Evolutionary conservation across 768 basidiomycete genomes (phyloP).

Genomic region (Tylopilus intermedius): DNA sequence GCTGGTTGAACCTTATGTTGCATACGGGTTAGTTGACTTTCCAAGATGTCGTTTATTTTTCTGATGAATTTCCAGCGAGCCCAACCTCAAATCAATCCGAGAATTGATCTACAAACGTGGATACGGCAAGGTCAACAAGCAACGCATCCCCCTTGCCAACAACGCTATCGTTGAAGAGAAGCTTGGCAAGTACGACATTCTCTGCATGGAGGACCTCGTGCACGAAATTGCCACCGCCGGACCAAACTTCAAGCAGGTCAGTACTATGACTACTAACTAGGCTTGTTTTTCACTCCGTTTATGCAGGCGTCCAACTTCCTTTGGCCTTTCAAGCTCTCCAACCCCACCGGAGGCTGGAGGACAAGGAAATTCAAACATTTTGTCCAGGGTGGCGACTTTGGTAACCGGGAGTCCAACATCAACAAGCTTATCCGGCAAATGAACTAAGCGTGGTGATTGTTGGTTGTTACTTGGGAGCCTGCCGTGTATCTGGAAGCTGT

Average conservation of each 20-base stretch:
- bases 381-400: constrained; percentile 95
- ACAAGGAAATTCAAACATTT: constrained; percentile 96
- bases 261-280: constrained; percentile 20
- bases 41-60: not conserved
- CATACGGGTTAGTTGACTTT: constrained; percentile 72
- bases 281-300: not conserved
- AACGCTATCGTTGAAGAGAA: constrained; percentile 88
- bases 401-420: constrained; percentile 95
- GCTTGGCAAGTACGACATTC: constrained; percentile 92
- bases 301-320: constrained; percentile 86
- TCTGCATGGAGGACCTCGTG: constrained; percentile 94
- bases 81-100: constrained; percentile 93
- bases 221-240: constrained; percentile 95
- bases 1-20: constrained; percentile 93
- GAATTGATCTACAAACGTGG: constrained; percentile 99
- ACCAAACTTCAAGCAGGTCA: constrained; percentile 98
- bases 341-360: constrained; percentile 98
- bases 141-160: constrained; percentile 91
- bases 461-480: not conserved
- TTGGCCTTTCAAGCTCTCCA: constrained; percentile 99
- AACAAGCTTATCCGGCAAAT: constrained; percentile 96
- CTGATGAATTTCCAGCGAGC: constrained; percentile 54
- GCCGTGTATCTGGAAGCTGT: constrained; percentile 12
- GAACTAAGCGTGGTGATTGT: constrained; percentile 49
- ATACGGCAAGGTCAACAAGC: constrained; percentile 97